A percentile compares a stretch with the other conserved stretches of the same genome.
Evolutionary conservation across 345 rosid species (phyloP).

Genomic region (Boechera stricta): DNA sequence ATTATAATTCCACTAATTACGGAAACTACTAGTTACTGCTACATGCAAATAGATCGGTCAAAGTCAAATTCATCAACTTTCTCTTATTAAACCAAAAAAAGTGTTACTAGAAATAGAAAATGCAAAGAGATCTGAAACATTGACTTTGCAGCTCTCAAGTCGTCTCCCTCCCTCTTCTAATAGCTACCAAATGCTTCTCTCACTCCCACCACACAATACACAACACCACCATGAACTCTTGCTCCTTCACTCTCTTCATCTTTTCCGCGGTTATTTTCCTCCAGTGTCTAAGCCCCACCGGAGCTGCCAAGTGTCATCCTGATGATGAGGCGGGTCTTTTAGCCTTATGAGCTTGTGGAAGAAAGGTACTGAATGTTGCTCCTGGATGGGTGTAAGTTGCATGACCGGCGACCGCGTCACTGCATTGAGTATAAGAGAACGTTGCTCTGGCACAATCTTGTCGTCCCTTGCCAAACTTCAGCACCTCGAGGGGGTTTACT

Average conservation of each 20-base stretch:
- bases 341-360: constrained; percentile 61
- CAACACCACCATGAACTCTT: constrained; percentile 17
- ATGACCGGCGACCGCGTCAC: not conserved
- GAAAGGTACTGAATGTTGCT: constrained; percentile 64
- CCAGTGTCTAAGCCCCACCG: constrained; percentile 31
- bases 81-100: not conserved
- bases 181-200: constrained; percentile 1
- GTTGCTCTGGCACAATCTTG: constrained; percentile 72
- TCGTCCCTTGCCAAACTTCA: constrained; percentile 54
- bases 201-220: not conserved
- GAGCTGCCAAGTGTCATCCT: constrained; percentile 31
- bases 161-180: not conserved
- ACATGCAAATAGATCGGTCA: not conserved
- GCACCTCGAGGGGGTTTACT: constrained; percentile 42
- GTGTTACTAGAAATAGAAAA: not conserved
- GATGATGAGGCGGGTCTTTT: not conserved
- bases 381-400: constrained; percentile 63
- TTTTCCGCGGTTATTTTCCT: constrained; percentile 24
- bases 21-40: not conserved
- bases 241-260: constrained; percentile 13
- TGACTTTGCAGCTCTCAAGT: not conserved
- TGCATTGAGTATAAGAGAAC: too few relatives aligned
- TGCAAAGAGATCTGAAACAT: not conserved
- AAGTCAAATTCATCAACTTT: not conserved
- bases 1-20: not conserved